Evolutionary conservation across 2,329 filamentous ascomycete genomes (phyloP), one percentile per base, ranked within the genome.

Genomic region (Ophidiomyces ophidiicola): DNA sequence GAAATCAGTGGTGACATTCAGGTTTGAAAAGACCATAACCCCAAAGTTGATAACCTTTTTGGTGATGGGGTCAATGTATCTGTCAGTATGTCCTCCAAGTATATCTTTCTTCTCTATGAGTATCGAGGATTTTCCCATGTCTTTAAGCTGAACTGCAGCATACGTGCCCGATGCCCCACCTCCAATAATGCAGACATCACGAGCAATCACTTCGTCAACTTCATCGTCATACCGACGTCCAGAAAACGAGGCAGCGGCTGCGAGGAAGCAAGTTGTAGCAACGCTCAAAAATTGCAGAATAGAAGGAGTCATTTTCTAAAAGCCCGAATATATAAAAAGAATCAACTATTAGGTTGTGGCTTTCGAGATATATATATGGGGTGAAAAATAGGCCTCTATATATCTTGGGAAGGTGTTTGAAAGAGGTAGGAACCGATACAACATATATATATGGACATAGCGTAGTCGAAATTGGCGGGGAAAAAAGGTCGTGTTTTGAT

Each of bases 161-260:
- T 55, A 58, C 1, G 52, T 55, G 6, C 53, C 56, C 0, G 50
- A 45, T 1, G 50, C 43, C 12, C 54, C 54, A 18, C 54, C 54
- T 23, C 55, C 56, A 20, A 59, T 48, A 17, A 58, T 51, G 18
- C 38, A 44, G 6, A 59, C 48, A 45, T 58, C 53, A 2, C 41
- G 37, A 8, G 12, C 23, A 10, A 40, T 26, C n/a, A 29, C 17
- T 8, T 26, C 23, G 4, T 20, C 34, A 6, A 6, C 29, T 10
- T 33, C 37, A 26, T 26, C 24, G 24, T 26, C 24, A 7, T 26
- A 7, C n/a, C 24, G 24, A 6, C 11, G 12, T 30, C 19, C 24
- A 2, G 35, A 17, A 23, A 29, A 29, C 14, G 15, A 15, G 6
- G 15, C 23, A 6, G 26, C 20, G 14, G 18, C 8, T 12, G 19